phyloP scores from a whole-genome alignment of 2,329 filamentous ascomycete species.

The Aspergillus sergii region DNA sequence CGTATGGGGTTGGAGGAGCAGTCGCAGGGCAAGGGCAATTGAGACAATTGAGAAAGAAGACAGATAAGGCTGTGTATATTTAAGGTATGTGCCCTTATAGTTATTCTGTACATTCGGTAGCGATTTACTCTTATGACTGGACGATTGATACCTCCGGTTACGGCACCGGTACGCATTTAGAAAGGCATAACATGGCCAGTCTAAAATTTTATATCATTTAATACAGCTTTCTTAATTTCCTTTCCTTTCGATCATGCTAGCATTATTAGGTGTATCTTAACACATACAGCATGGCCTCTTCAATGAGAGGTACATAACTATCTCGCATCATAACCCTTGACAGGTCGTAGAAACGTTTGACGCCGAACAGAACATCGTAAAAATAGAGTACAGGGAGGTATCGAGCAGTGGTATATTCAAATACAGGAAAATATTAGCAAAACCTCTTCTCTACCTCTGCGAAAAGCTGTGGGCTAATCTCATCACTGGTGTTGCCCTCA shows the following conservation, averaged over 20 bases:
- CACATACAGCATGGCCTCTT: not conserved
- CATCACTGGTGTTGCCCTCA: conserved; percentile 85
- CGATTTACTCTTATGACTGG: conserved; percentile 5
- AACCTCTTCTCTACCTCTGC: conserved; percentile 81
- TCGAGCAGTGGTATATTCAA: conserved; percentile 14
- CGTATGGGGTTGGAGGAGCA: conserved; percentile 50
- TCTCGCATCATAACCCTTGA: conserved; percentile 6
- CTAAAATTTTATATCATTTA: no score
- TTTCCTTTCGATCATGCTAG: not conserved
- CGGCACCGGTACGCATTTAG: not conserved
- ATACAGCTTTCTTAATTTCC: not conserved
- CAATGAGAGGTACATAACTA: not conserved
- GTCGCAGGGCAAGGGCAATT: conserved; percentile 16
- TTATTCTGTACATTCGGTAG: not conserved
- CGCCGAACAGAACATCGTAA: conserved; percentile 13
- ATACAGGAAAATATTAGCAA: conserved; percentile 32
- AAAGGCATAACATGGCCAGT: not conserved
- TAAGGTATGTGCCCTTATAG: not conserved
- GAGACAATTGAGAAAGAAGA: conserved; percentile 10
- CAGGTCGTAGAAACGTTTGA: conserved; percentile 11
- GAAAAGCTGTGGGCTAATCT: conserved; percentile 90
- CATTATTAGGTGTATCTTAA: conserved; percentile 3
- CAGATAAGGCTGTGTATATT: conserved; percentile 3
- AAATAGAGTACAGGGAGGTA: conserved; percentile 23
- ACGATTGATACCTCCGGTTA: conserved; percentile 9